phyloP scores from a whole-genome alignment of 768 basidiomycete genomes.

The Clathrus columnatus region DNA sequence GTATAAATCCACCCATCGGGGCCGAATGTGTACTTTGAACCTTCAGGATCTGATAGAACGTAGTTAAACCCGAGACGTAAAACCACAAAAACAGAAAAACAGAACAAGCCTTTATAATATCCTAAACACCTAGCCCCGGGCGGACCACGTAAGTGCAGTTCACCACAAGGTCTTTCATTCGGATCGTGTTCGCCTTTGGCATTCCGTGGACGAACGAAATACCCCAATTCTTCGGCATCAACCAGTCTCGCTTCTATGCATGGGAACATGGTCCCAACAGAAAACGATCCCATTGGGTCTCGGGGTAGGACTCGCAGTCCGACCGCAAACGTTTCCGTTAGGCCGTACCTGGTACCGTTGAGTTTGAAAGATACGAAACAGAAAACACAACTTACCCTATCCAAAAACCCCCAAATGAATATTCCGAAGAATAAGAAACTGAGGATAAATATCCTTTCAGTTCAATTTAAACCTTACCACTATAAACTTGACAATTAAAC shows the following conservation, averaged over 20 bases:
- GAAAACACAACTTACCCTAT: too few relatives aligned
- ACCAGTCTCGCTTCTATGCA: conserved; percentile 77
- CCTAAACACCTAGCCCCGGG: conserved; percentile 41
- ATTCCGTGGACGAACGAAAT: conserved; percentile 32
- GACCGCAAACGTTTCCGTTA: conserved; percentile 79
- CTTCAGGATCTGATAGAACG: conserved; percentile 58
- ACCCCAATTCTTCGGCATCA: conserved; percentile 86
- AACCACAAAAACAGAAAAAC: not conserved
- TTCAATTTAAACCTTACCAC: conserved; percentile 43
- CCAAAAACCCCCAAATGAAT: too few relatives aligned
- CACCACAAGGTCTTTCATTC: conserved; percentile 90
- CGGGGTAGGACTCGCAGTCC: conserved; percentile 44
- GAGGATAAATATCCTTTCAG: too few relatives aligned
- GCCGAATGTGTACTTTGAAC: conserved; percentile 72
- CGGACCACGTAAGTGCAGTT: conserved; percentile 66
- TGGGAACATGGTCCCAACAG: conserved; percentile 72
- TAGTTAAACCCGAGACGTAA: not conserved
- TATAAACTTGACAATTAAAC: conserved; percentile 60
- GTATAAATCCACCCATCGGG: conserved; percentile 89
- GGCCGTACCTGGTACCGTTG: conserved; percentile 51
- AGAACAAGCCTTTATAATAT: conserved; percentile 45
- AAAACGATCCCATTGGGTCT: conserved; percentile 63
- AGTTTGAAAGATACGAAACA: too few relatives aligned
- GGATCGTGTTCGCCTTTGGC: conserved; percentile 57
- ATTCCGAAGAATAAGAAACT: too few relatives aligned